Evolutionary conservation across 345 rosid species (phyloP).

Genomic region (Eucalyptus viminalis): DNA sequence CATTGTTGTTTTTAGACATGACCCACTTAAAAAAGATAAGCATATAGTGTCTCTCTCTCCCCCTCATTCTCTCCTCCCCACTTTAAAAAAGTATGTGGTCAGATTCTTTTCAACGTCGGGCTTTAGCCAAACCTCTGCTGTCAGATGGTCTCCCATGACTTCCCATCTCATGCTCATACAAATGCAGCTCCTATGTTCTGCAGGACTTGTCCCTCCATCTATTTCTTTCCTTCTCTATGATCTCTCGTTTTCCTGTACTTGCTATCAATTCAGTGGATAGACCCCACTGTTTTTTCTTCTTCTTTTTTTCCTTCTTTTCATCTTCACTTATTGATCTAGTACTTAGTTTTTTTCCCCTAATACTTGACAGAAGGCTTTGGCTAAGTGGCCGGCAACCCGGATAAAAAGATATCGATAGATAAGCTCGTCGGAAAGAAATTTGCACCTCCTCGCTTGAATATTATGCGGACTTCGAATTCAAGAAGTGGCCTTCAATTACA

Average conservation of each 20-base stretch:
- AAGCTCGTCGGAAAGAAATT: background rate
- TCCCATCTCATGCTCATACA: background rate
- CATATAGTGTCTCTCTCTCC: background rate
- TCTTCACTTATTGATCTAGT: background rate
- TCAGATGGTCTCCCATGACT: background rate
- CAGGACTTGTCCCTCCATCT: background rate
- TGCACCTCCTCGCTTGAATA: background rate
- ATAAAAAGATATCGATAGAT: background rate
- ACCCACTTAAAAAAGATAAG: background rate
- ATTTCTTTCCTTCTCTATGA: background rate
- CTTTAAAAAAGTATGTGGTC: constrained; percentile 2
- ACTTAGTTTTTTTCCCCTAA: background rate
- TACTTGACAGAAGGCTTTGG: background rate
- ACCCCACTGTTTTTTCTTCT: background rate
- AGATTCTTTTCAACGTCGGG: background rate
- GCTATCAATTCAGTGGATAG: background rate
- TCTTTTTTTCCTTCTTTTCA: background rate
- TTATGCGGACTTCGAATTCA: background rate
- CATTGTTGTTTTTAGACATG: background rate
- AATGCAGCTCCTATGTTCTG: background rate
- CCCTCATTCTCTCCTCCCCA: background rate
- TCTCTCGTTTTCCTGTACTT: background rate
- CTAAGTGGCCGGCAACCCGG: background rate
- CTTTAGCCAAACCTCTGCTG: background rate
- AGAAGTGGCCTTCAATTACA: background rate